phyloP scores from a whole-genome alignment of 2,329 filamentous ascomycete species.

The Colletotrichum echinochloae region DNA sequence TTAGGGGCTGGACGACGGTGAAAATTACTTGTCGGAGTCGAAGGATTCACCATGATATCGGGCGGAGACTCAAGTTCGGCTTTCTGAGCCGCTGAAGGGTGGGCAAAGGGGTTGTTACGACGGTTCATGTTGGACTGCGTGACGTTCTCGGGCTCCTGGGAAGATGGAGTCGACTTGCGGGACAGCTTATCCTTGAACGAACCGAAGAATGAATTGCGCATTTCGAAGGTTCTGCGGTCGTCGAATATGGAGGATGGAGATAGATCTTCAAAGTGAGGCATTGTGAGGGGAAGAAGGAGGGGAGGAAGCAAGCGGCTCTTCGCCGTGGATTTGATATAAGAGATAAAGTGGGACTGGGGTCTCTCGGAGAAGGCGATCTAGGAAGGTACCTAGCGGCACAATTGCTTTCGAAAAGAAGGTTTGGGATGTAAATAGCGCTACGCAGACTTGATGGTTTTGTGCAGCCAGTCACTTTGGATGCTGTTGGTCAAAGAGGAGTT shows the following conservation, averaged over 20 bases:
- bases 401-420: constrained; percentile 13
- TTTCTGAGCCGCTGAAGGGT: constrained; percentile 28
- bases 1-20: constrained; percentile 41
- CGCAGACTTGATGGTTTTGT: not conserved
- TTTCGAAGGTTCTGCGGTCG: not conserved
- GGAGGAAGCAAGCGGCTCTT: not conserved
- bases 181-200: constrained; percentile 52
- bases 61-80: constrained; percentile 40
- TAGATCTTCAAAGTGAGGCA: constrained; percentile 30
- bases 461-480: not conserved
- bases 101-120: constrained; percentile 41
- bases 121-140: constrained; percentile 34
- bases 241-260: not conserved
- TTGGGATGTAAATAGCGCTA: not conserved
- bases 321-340: constrained; percentile 21
- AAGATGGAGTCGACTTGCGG: constrained; percentile 43
- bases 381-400: not conserved
- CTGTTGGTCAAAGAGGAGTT: not conserved
- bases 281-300: constrained; percentile 5
- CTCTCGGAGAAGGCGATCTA: not conserved
- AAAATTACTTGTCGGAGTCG: not conserved
- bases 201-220: constrained; percentile 47
- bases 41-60: not conserved
- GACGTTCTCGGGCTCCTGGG: constrained; percentile 19
- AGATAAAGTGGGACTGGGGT: not conserved